Evolutionary conservation across 805 yeast genomes (phyloP).

Genomic region (Komagataella mondaviorum): DNA sequence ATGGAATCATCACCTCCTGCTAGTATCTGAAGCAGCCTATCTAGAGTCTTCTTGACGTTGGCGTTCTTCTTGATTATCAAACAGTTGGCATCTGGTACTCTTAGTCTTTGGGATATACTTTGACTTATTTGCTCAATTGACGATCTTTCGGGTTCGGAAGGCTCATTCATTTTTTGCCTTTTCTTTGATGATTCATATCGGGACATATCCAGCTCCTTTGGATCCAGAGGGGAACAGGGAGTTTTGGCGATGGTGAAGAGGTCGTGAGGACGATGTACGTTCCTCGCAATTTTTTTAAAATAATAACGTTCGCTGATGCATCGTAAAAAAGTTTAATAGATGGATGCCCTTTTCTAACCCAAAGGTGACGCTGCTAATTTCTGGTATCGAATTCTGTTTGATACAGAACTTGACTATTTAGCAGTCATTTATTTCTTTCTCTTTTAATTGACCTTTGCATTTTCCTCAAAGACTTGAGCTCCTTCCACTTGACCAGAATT

Average conservation of each 20-base stretch:
- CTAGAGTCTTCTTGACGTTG: conserved; percentile 10
- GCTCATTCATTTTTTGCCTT: neutral
- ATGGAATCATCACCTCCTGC: neutral
- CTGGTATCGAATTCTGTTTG: neutral
- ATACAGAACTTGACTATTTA: neutral
- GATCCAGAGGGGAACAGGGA: neutral
- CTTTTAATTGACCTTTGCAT: neutral
- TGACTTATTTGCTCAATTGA: neutral
- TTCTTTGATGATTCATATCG: neutral
- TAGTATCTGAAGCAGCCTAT: conserved; percentile 6
- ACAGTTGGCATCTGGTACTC: neutral
- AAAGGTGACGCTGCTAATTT: neutral
- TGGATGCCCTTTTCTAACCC: neutral
- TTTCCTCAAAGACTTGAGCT: neutral
- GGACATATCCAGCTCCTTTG: neutral
- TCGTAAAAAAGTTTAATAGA: neutral
- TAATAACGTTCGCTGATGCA: neutral
- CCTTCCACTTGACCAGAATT: neutral
- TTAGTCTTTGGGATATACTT: neutral
- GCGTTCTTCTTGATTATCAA: conserved; percentile 10
- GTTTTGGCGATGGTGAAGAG: neutral
- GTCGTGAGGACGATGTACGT: neutral
- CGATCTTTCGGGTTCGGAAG: neutral
- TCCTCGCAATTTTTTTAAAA: neutral
- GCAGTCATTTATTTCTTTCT: neutral